A percentile compares a stretch with the other conserved stretches of the same genome.
Evolutionary conservation across 768 basidiomycete species (phyloP).

Genomic region (Lactarius quietus): DNA sequence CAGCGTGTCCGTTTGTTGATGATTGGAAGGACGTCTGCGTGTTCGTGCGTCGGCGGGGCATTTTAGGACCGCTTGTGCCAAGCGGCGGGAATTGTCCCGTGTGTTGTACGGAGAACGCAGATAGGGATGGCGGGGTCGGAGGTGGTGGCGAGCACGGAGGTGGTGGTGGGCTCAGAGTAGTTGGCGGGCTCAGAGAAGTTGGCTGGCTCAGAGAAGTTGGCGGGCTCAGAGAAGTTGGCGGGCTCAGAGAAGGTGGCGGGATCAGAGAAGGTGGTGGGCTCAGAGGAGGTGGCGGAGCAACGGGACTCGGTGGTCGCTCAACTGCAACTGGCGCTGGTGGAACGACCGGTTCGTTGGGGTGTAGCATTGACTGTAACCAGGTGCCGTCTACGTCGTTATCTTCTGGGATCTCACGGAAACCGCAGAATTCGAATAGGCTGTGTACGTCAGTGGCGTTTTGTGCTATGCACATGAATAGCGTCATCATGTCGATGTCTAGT

Average conservation of each 20-base stretch:
- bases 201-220: too few relatives aligned
- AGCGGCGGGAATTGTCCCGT: constrained; percentile 6
- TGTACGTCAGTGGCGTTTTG: background rate
- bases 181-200: too few relatives aligned
- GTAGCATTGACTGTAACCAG: constrained; percentile 16
- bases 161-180: too few relatives aligned
- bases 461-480: constrained; percentile 10
- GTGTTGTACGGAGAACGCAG: background rate
- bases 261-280: too few relatives aligned
- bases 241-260: too few relatives aligned
- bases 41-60: background rate
- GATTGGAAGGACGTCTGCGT: background rate
- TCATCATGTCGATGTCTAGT: constrained; percentile 10
- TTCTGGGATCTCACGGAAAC: constrained; percentile 12
- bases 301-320: background rate
- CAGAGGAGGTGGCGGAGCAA: too few relatives aligned
- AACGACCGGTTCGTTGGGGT: constrained; percentile 16
- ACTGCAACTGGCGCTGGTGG: background rate
- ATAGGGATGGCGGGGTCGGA: background rate
- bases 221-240: too few relatives aligned
- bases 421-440: background rate
- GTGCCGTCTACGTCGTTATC: background rate
- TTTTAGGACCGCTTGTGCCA: background rate
- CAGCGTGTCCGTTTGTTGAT: background rate
- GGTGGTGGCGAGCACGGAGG: too few relatives aligned